Base-by-base conservation (phyloP, 345 rosid species). In the Pistacia vera region DNA sequence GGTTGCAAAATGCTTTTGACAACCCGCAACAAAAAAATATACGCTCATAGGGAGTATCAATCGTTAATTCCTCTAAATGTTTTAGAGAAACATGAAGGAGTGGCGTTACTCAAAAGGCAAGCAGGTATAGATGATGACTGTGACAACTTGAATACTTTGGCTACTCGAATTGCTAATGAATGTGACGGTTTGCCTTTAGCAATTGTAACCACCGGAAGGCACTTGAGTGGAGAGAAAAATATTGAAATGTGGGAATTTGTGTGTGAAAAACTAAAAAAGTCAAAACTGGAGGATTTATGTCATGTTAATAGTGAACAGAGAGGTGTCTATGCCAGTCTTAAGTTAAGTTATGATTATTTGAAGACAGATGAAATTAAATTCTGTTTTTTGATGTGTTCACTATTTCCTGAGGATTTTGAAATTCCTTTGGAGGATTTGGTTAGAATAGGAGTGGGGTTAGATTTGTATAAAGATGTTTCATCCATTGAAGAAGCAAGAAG, bases 1-100 rank as follows among this genome's bases (percentile, higher is more conserved):
- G 57, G 44, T 7, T 66, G 63, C 44, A 66, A 71, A 56, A 41
- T 82, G 11, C 61, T 82, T 12, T 8, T 82, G 11, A 74, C 76
- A 0, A 61, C 81, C 0, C 70, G 79, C 5, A 25, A 1, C 1
- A 4, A 5, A 0, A 20, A 74, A 5, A 25, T 77, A 12, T 63
- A 52, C 0, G 0, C 2, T 16, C 41, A 12, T 8, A 75, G 71
- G 79, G 62, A 11, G 5, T 5, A 44, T 46, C 38, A 58, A 8
- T 48, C 2, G 0, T 35, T 4, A 11, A 51, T 71, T 22, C 6
- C 7, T 8, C 2, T 65, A n/a, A 18, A 13, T 17, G 14, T 5
- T 16, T 61, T 79, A 5, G 10, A 4, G 1, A 25, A 73, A 51
- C 25, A 68, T 1, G 74, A 79, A 55, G 66, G 75, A 20, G 68